Conservation (phyloP, 1,284 basidiomycete genomes). For the Uromyces viciae-fabae region DNA sequence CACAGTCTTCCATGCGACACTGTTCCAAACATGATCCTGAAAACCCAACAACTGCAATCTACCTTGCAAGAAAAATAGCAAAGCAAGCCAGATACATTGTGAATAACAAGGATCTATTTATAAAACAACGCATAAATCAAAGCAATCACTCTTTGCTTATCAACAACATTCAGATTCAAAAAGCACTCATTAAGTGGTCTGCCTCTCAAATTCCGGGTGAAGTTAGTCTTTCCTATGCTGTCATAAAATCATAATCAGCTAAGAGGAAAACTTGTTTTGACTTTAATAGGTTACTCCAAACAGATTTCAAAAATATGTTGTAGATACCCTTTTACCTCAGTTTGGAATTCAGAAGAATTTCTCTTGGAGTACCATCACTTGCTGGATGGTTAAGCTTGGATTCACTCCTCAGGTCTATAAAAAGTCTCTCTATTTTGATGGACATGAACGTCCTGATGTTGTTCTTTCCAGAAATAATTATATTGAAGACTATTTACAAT, state of each 20-base stretch:
- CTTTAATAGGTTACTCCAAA: not conserved
- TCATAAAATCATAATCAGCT: too few relatives aligned
- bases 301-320: not conserved
- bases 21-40: not conserved
- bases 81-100: not conserved
- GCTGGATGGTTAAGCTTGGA: slow-evolving; percentile 9
- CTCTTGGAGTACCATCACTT: not conserved
- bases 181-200: not conserved
- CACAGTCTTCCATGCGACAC: not conserved
- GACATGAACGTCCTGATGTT: slow-evolving; percentile 2
- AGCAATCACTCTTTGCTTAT: not conserved
- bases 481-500: not conserved
- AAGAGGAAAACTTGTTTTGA: too few relatives aligned
- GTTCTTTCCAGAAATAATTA: not conserved
- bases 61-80: not conserved
- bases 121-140: not conserved
- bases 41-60: not conserved
- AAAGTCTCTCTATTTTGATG: slow-evolving; percentile 17
- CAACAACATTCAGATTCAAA: not conserved
- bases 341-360: not conserved
- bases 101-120: not conserved
- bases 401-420: not conserved
- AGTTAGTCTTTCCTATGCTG: not conserved
- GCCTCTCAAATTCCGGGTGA: not conserved
- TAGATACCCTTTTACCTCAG: not conserved